Base-by-base conservation (phyloP, 2,329 filamentous ascomycete species). In the Trichoderma sp. region DNA sequence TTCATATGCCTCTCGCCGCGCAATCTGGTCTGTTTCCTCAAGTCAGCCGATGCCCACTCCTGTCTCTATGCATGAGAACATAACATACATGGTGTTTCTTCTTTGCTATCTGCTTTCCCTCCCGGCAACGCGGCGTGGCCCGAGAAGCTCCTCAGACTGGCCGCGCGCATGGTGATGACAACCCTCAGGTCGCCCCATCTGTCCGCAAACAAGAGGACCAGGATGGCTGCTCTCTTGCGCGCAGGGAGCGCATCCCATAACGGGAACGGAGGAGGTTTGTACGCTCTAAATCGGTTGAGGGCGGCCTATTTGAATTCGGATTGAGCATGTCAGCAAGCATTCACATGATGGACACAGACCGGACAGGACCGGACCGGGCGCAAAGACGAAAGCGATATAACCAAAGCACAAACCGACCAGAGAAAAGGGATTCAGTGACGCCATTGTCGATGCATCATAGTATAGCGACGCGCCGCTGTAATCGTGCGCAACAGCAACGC, bases 131-230 rank as follows among this genome's bases (percentile, higher is more conserved):
- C 94, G 26, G 93, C 94, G 78, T 97, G 94, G 28, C 94, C 94
- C n/a, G 92, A 93, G 82, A 90, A 92, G 77, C 85, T 91, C 71
- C 90, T 84, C 75, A 92, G 80, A 55, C 84, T 88, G 20, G 88
- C 85, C 17, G 90, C 89, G 65, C 90, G 87, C 87, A 92, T 91
- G 17, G 90, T 92, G 72, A 92, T 85, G 36, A 92, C 90, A 65
- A 92, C 88, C 20, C 89, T 88, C 72, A 98, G 84, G 75, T 97
- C 92, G 53, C 95, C 95, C 73, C 87, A 85, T 57, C 88, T 87
- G 81, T 98, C 95, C 43, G 94, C 93, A 79, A 96, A 98, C 1
- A 98, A 87, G 67, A 98, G 87, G 63, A 98, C 87, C 68, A 98
- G 84, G 53, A 98, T 95, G 28, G 95, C 95, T 15, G 95, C 95